These are phyloP conservation scores for Mucor mucedo DNA, from an alignment of 371 early-diverging fungal genomes.

Conservation along the genomic window DNA sequence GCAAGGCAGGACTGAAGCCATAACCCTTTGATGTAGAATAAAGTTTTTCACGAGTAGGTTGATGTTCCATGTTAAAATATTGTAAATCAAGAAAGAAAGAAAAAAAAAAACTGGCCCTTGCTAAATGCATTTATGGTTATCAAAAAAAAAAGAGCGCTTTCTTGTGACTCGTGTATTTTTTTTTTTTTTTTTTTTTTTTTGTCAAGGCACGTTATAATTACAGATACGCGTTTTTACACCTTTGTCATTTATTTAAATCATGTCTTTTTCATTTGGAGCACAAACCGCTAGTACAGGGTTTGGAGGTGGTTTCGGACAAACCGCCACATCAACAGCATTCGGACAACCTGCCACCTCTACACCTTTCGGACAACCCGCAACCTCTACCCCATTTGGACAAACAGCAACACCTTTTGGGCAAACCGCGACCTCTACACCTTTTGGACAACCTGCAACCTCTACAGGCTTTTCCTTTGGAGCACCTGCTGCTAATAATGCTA, in stretches of 20 bases:
- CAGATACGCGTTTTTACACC: slow-evolving; percentile 12
- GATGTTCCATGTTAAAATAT: slow-evolving; percentile 21
- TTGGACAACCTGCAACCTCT: slow-evolving; percentile 1
- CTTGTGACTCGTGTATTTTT: slow-evolving; percentile 6
- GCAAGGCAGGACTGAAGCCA: slow-evolving; percentile 58
- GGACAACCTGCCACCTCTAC: slow-evolving; percentile 14
- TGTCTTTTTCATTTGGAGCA: slow-evolving; percentile 35
- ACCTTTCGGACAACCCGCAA: neutral
- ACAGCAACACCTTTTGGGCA: slow-evolving; percentile 15
- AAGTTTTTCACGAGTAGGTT: slow-evolving; percentile 47
- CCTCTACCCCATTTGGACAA: neutral
- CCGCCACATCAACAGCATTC: slow-evolving; percentile 9
- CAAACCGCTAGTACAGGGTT: slow-evolving; percentile 28
- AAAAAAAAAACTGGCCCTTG: slow-evolving; percentile 15
- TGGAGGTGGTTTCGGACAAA: slow-evolving; percentile 24
- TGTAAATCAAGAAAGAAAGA: neutral
- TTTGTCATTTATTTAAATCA: slow-evolving; percentile 6
- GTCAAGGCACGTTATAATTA: neutral
- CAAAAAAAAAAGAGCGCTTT: neutral
- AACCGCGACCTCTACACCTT: slow-evolving; percentile 11
- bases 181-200: slow-evolving; percentile 9
- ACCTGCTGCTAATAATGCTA: slow-evolving; percentile 1
- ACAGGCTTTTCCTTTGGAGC: neutral
- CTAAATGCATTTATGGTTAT: neutral
- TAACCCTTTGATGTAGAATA: slow-evolving; percentile 55